Conservation (phyloP, 805 yeast genomes). For the Aciculoconidium aculeatum region DNA sequence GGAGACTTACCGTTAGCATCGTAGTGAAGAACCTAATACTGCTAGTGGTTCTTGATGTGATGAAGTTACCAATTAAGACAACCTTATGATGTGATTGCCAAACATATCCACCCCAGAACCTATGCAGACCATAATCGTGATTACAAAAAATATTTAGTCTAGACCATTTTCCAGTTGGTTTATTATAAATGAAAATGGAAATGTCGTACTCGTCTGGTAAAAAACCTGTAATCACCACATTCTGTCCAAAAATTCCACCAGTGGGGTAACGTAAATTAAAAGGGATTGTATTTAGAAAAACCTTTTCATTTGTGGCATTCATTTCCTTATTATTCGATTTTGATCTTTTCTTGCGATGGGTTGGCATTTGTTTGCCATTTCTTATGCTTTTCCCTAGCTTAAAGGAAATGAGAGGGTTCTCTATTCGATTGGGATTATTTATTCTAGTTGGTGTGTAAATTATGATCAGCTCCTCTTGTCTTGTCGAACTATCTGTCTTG, state of each 20-base stretch:
- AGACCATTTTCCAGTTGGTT: slow-evolving; percentile 58
- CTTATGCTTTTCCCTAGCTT: slow-evolving; percentile 28
- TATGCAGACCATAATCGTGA: slow-evolving; percentile 48
- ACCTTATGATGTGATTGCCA: slow-evolving; percentile 80
- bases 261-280: slow-evolving; percentile 48
- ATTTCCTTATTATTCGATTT: neutral
- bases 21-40: slow-evolving; percentile 43
- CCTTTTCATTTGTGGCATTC: neutral
- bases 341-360: slow-evolving; percentile 18
- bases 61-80: slow-evolving; percentile 49
- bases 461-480: slow-evolving; percentile 15
- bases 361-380: slow-evolving; percentile 25
- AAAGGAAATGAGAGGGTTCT: slow-evolving; percentile 32
- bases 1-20: slow-evolving; percentile 47
- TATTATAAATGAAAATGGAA: slow-evolving; percentile 46
- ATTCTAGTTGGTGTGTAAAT: slow-evolving; percentile 28
- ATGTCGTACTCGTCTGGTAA: slow-evolving; percentile 42
- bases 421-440: slow-evolving; percentile 6
- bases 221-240: slow-evolving; percentile 57
- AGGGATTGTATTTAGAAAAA: slow-evolving; percentile 32
- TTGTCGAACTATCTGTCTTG: slow-evolving; percentile 2
- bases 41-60: slow-evolving; percentile 41
- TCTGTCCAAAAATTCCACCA: slow-evolving; percentile 62
- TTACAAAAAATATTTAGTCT: slow-evolving; percentile 49
- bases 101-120: slow-evolving; percentile 62